Evolutionary conservation across 139 green algal species (phyloP).

Genomic region (Eudorina sp.): DNA sequence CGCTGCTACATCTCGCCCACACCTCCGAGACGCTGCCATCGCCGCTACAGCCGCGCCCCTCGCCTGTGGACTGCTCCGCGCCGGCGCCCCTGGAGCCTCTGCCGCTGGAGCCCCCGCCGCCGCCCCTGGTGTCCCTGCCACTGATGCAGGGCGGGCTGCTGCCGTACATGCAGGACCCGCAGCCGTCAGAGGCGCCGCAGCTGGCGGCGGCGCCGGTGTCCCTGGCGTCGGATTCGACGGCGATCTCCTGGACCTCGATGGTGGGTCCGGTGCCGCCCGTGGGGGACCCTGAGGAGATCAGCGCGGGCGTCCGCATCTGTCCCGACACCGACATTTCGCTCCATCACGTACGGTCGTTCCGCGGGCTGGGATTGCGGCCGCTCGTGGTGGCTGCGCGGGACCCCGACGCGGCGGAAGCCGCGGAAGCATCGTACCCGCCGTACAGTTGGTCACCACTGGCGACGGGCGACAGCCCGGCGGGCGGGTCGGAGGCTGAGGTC

Average conservation of each 20-base stretch:
- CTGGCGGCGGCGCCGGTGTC: background rate
- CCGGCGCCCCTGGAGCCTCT: background rate
- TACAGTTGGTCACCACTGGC: background rate
- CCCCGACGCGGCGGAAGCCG: background rate
- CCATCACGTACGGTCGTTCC: background rate
- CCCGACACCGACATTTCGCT: background rate
- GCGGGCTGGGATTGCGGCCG: background rate
- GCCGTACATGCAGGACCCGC: conserved; percentile 10
- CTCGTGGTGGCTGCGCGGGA: background rate
- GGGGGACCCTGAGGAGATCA: background rate
- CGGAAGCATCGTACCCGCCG: background rate
- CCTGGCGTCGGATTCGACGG: background rate
- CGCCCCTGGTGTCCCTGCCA: background rate
- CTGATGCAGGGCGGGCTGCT: background rate
- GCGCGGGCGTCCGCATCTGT: background rate
- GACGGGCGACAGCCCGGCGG: background rate
- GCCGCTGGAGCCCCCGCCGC: conserved; percentile 5
- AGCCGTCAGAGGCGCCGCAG: background rate
- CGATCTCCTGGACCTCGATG: background rate
- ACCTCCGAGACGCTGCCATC: background rate
- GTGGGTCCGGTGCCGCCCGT: background rate
- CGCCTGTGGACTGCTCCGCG: background rate
- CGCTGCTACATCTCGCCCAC: background rate
- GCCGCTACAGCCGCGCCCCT: background rate
- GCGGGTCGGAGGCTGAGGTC: background rate